These are phyloP conservation scores for Naganishia liquefaciens DNA, from an alignment of 1,284 basidiomycete genomes.

Conservation along the genomic window DNA sequence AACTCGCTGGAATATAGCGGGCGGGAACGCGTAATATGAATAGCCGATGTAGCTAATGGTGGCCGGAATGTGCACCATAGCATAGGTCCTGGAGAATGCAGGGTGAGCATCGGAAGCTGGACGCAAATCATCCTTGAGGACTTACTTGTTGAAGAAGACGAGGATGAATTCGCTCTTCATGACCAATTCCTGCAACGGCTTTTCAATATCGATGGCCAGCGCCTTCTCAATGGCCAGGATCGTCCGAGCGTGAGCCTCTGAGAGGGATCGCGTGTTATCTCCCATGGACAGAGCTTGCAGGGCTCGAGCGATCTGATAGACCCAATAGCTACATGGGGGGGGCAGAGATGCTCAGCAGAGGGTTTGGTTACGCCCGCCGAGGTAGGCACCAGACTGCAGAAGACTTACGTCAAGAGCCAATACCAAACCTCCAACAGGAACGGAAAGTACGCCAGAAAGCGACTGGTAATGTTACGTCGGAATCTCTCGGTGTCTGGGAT, in stretches of 20 bases:
- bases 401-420: slow-evolving; percentile 45
- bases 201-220: slow-evolving; percentile 47
- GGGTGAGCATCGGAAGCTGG: neutral
- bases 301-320: slow-evolving; percentile 50
- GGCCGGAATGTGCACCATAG: slow-evolving; percentile 53
- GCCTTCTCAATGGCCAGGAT: slow-evolving; percentile 43
- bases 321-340: slow-evolving; percentile 40
- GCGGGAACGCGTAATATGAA: slow-evolving; percentile 44
- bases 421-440: slow-evolving; percentile 48
- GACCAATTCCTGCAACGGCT: slow-evolving; percentile 44
- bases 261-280: slow-evolving; percentile 42
- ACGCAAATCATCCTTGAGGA: neutral
- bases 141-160: slow-evolving; percentile 48
- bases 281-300: slow-evolving; percentile 50
- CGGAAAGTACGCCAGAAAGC: slow-evolving; percentile 45
- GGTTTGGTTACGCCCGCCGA: neutral
- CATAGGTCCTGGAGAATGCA: slow-evolving; percentile 45
- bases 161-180: slow-evolving; percentile 41
- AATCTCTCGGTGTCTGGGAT: slow-evolving; percentile 42
- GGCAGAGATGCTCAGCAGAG: neutral
- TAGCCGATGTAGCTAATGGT: slow-evolving; percentile 51
- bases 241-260: slow-evolving; percentile 45
- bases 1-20: slow-evolving; percentile 45
- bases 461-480: slow-evolving; percentile 37
- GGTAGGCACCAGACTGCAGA: neutral